Base-by-base conservation (phyloP, 495 filamentous ascomycete genomes). In the Neurospora terricola region DNA sequence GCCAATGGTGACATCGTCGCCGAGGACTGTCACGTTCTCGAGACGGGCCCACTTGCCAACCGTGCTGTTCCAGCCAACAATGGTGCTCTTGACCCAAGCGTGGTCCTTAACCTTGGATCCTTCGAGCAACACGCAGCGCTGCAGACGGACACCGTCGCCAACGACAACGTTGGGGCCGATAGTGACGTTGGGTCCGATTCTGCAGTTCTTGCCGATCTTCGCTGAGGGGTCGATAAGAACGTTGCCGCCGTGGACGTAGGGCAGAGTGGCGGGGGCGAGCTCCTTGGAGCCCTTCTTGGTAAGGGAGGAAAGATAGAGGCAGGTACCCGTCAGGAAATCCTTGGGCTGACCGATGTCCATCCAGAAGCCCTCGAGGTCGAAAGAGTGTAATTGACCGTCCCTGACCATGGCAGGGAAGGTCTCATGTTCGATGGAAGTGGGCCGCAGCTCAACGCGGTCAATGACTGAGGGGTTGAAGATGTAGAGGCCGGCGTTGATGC, bases 281-380 rank as follows among this genome's bases (percentile, higher is more conserved):
- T 92, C 87, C 84, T 96, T 95, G 72, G 93, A 92, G 80, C 91
- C 90, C 84, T 93, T 96, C 88, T 98, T 98, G 12, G 94, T 88
- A 71, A 99, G 89, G 14, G 93, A 96, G 30, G 92, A 94, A 70
- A 99, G 91, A 85, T 98, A 99, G 69, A 99, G 89, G 82, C 96
- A 99, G 75, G 96, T 98, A 73, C 96, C 96, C 39, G 90, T 93
- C 70, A 99, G 86, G 88, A 99, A 99, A 81, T 99, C 96, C 85
- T 99, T 99, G 71, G 96, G 96, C 82, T 99, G 96, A 77, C 96
- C 96, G 73, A 99, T 94, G 78, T 99, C 96, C 96, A 99, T 99
- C 96, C 96, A 99, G 87, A 97, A 99, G 75, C 96, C 94, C 76
- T 99, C 96, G 43, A 99, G 88, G 82, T 99, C 96, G 81, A 97